phyloP scores from a whole-genome alignment of 1,139 yeast species.

The Sugiyamaella castrensis region DNA sequence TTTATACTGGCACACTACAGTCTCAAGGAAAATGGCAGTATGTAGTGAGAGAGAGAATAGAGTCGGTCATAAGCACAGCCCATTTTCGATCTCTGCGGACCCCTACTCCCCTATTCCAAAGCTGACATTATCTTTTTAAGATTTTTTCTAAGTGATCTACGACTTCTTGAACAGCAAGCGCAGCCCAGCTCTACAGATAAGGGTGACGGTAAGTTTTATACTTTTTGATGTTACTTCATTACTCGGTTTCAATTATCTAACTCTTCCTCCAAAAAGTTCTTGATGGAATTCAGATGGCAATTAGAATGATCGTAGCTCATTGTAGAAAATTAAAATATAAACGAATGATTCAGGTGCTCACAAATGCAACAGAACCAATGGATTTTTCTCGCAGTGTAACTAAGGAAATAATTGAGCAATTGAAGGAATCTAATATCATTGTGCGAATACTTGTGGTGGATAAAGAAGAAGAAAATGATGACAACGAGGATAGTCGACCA shows the following conservation, averaged over 20 bases:
- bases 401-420: slow-evolving; percentile 18
- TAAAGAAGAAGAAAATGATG: slow-evolving; percentile 31
- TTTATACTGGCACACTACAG: too few species aligned
- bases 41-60: too few species aligned
- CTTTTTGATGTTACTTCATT: background rate
- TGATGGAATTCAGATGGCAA: slow-evolving; percentile 36
- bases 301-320: slow-evolving; percentile 33
- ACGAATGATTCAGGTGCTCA: slow-evolving; percentile 46
- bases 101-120: background rate
- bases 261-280: slow-evolving; percentile 21
- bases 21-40: too few species aligned
- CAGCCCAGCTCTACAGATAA: slow-evolving; percentile 31
- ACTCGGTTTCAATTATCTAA: too few species aligned
- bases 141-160: slow-evolving; percentile 32
- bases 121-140: slow-evolving; percentile 13
- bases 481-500: slow-evolving; percentile 12
- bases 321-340: slow-evolving; percentile 38
- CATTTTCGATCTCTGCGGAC: too few species aligned
- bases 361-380: slow-evolving; percentile 39
- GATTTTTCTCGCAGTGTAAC: slow-evolving; percentile 18
- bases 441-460: slow-evolving; percentile 38
- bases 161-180: slow-evolving; percentile 27
- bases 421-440: slow-evolving; percentile 23
- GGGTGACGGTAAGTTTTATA: slow-evolving; percentile 26
- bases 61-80: too few species aligned